Conservation (phyloP, 2,329 filamentous ascomycete species). For the Cladosporium sp. region DNA sequence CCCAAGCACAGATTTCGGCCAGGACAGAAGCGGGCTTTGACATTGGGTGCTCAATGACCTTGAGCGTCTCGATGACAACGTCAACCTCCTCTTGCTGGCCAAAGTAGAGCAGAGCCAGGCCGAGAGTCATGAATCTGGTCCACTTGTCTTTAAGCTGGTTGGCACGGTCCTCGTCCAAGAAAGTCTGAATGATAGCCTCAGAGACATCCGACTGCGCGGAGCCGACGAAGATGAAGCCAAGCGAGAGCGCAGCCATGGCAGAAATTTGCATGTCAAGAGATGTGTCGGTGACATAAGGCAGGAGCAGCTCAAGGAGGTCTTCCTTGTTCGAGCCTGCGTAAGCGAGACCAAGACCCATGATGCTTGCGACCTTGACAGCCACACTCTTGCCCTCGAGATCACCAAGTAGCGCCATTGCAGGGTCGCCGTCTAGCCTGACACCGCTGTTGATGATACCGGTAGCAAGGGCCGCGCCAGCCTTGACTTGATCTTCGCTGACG, state of each 20-base stretch:
- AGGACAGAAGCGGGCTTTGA: conserved; percentile 92
- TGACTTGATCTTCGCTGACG: conserved; percentile 74
- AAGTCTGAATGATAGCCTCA: conserved; percentile 84
- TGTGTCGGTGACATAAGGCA: conserved; percentile 83
- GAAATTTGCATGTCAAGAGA: conserved; percentile 89
- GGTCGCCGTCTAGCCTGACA: conserved; percentile 83
- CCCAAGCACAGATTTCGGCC: conserved; percentile 96
- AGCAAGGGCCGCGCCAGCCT: conserved; percentile 85
- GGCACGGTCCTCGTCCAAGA: conserved; percentile 89
- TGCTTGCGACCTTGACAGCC: conserved; percentile 73
- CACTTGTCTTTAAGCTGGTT: conserved; percentile 95
- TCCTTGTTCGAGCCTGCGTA: conserved; percentile 94
- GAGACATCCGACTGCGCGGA: conserved; percentile 88
- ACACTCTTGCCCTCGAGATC: conserved; percentile 77
- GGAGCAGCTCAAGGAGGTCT: conserved; percentile 75
- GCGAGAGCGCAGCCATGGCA: conserved; percentile 87
- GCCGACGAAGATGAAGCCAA: conserved; percentile 88
- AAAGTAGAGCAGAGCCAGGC: conserved; percentile 90
- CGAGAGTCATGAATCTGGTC: conserved; percentile 93
- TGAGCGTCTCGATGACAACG: conserved; percentile 91
- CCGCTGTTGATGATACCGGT: conserved; percentile 96
- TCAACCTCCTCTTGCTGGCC: conserved; percentile 98
- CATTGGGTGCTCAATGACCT: conserved; percentile 95
- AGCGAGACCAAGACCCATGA: conserved; percentile 92
- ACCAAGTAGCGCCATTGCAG: conserved; percentile 78